Base-by-base conservation (phyloP, 257 asterid species). In the Avicennia marina region DNA sequence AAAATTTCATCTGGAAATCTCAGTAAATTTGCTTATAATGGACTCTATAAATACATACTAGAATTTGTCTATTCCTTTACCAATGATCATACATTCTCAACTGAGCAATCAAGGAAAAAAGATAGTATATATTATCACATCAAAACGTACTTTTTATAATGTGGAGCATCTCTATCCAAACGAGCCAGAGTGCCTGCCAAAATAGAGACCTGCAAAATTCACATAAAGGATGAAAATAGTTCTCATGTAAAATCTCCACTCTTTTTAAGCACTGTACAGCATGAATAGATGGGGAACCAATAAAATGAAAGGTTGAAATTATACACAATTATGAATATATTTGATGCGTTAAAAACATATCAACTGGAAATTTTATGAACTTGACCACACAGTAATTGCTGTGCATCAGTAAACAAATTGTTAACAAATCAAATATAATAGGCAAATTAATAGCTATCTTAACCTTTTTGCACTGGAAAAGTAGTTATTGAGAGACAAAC, bases 101-200 rank as follows among this genome's bases (percentile, higher is more conserved):
- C n/a, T n/a, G n/a, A n/a, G n/a, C n/a, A n/a, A n/a, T n/a, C n/a
- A n/a, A n/a, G n/a, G n/a, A n/a, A n/a, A n/a, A n/a, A n/a, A n/a
- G n/a, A n/a, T n/a, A n/a, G n/a, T n/a, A n/a, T n/a, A n/a, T n/a
- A n/a, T n/a, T n/a, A 49, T 26, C 39, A 65, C 31, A 62, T 45
- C 22, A 41, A 60, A 31, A 50, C 94, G 25, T 78, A 93, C 99
- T 93, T 93, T 68, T 81, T 89, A 67, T 93, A 89, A 60, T 75
- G 87, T 13, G 99, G 99, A 56, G 99, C 96, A 78, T 93, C 97
- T 76, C 99, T 86, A 68, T 93, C 99, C 84, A 93, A 72, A 42
- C 99, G 99, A 72, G 99, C 99, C 54, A 93, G 75, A 64, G 99
- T 93, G 27, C 99, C 99, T 49, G 97, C 96, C 83, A 93, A 74